A percentile compares a stretch with the other conserved stretches of the same genome.
Conservation (phyloP, 192 early-diverging fungal genomes). For the Rhizophagus prolifer region DNA sequence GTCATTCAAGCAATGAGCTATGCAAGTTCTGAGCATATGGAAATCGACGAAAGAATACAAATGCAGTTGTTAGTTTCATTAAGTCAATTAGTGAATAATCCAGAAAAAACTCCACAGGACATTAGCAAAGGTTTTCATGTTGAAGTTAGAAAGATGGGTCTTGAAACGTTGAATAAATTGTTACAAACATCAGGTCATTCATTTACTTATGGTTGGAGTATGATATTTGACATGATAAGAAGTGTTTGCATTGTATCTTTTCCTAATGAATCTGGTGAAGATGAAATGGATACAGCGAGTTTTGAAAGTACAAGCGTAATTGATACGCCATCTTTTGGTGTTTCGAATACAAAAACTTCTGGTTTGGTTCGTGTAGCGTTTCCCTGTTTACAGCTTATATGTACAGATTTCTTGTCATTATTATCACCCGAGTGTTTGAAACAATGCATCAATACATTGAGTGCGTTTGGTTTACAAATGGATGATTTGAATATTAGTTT, state of each 20-base stretch:
- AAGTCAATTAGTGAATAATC: slow-evolving; percentile 56
- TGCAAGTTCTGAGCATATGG: slow-evolving; percentile 57
- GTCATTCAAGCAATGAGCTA: slow-evolving; percentile 70
- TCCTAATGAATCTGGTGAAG: slow-evolving; percentile 14
- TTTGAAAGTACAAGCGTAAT: background rate
- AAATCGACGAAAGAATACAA: slow-evolving; percentile 65
- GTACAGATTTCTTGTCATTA: slow-evolving; percentile 88
- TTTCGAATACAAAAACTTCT: slow-evolving; percentile 32
- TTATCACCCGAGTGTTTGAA: slow-evolving; percentile 72
- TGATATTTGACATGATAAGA: slow-evolving; percentile 89
- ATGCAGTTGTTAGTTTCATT: slow-evolving; percentile 63
- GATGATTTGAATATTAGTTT: slow-evolving; percentile 95
- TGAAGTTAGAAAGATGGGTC: slow-evolving; percentile 76
- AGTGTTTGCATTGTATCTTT: slow-evolving; percentile 43
- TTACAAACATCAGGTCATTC: slow-evolving; percentile 91
- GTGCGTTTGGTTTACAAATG: slow-evolving; percentile 74
- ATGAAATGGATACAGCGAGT: slow-evolving; percentile 4
- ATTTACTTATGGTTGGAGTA: slow-evolving; percentile 75
- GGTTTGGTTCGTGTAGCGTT: slow-evolving; percentile 80
- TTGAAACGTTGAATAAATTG: slow-evolving; percentile 89
- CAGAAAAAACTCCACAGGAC: slow-evolving; percentile 31
- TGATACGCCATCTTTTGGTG: slow-evolving; percentile 6
- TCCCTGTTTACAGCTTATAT: slow-evolving; percentile 90
- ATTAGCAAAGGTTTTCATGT: slow-evolving; percentile 46
- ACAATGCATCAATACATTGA: slow-evolving; percentile 79